Percentiles rank a stretch among this genome's conserved stretches.
phyloP scores from a whole-genome alignment of 805 yeast genomes.

The Debaryomyces castellii region DNA sequence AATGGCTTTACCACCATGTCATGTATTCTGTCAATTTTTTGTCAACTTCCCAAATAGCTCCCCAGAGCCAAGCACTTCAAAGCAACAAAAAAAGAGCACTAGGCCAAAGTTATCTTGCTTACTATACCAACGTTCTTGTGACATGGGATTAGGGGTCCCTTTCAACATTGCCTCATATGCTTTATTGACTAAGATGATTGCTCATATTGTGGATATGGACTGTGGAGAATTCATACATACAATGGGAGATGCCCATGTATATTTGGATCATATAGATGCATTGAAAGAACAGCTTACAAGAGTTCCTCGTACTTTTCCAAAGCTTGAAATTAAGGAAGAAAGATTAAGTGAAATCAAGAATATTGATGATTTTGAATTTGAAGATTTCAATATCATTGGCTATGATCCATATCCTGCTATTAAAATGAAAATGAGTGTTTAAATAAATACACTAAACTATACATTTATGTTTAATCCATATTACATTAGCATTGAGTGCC shows the following conservation, averaged over 20 bases:
- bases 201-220: constrained; percentile 91
- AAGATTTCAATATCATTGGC: constrained; percentile 79
- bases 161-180: constrained; percentile 98
- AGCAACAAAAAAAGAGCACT: constrained; percentile 12
- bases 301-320: constrained; percentile 79
- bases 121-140: constrained; percentile 96
- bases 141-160: constrained; percentile 99
- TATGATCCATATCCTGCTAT: constrained; percentile 83
- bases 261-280: constrained; percentile 90
- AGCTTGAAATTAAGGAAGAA: constrained; percentile 63
- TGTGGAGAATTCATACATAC: constrained; percentile 95
- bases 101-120: constrained; percentile 80
- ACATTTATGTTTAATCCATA: not conserved
- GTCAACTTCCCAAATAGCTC: constrained; percentile 71
- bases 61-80: constrained; percentile 17
- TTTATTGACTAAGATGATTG: constrained; percentile 88
- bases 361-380: constrained; percentile 86
- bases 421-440: constrained; percentile 97
- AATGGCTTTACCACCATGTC: constrained; percentile 99
- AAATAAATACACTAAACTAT: constrained; percentile 12
- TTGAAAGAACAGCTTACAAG: constrained; percentile 76
- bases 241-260: constrained; percentile 96
- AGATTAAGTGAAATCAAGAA: constrained; percentile 44
- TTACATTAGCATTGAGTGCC: constrained; percentile 8
- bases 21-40: constrained; percentile 92